These are phyloP conservation scores for Akebia trifoliata DNA, from an alignment of 164 flowering plant genomes.

Conservation along the genomic window DNA sequence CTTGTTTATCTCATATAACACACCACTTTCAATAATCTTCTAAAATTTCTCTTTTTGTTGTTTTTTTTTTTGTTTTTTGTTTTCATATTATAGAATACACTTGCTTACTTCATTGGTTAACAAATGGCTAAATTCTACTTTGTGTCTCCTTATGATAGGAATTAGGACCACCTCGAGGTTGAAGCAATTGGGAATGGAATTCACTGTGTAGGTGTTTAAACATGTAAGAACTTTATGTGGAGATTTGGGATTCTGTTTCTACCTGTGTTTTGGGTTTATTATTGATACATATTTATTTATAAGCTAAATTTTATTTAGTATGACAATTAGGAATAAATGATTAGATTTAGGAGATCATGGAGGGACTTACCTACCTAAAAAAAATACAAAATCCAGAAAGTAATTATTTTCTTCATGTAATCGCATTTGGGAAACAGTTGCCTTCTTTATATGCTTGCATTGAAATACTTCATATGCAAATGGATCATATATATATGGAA, in stretches of 20 bases:
- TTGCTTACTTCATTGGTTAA: background rate
- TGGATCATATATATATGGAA: background rate
- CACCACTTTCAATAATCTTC: background rate
- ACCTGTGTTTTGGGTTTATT: background rate
- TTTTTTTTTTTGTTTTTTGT: background rate
- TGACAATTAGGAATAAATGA: too few species aligned
- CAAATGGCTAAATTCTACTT: background rate
- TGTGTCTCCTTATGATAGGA: slow-evolving; percentile 38
- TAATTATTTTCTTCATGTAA: too few species aligned
- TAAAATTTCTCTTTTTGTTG: background rate
- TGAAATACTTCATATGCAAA: background rate
- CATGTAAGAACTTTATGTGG: slow-evolving; percentile 54
- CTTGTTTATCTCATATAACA: too few species aligned
- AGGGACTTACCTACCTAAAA: too few species aligned
- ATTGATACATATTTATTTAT: background rate
- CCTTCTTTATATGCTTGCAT: too few species aligned
- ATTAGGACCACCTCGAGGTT: slow-evolving; percentile 74
- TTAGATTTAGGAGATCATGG: too few species aligned
- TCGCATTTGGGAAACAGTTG: too few species aligned
- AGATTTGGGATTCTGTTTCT: background rate
- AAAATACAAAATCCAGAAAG: too few species aligned
- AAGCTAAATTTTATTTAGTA: too few species aligned
- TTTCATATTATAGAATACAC: background rate
- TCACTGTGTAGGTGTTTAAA: slow-evolving; percentile 96
- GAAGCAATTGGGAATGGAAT: slow-evolving; percentile 97